Conservation (phyloP, 2,329 filamentous ascomycete species). For the Claviceps cyperi region DNA sequence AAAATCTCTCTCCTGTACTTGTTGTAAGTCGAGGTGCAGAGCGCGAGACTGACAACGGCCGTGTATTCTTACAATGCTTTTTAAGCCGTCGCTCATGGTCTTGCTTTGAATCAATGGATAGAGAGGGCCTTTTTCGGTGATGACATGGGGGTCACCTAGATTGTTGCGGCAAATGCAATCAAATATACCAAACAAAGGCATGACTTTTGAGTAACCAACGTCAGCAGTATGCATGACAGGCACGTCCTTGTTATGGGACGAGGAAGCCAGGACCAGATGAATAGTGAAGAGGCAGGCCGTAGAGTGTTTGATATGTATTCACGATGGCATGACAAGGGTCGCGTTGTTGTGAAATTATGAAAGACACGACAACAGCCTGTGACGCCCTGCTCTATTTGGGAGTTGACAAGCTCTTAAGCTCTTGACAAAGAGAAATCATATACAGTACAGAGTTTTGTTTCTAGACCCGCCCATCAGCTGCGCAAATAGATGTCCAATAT, state of each 20-base stretch:
- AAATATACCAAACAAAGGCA: conserved; percentile 5
- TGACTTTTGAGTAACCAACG: background rate
- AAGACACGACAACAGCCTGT: background rate
- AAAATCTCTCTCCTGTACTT: background rate
- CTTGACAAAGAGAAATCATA: conserved; percentile 3
- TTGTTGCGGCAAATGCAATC: conserved; percentile 11
- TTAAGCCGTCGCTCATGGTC: background rate
- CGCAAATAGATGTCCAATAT: background rate
- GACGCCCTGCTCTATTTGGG: background rate
- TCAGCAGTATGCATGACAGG: background rate
- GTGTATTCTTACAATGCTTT: background rate
- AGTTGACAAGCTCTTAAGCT: conserved; percentile 1
- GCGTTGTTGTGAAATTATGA: background rate
- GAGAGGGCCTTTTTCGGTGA: background rate
- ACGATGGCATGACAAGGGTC: background rate
- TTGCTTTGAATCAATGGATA: background rate
- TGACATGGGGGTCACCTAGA: background rate
- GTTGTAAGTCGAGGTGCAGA: background rate
- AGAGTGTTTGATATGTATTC: background rate
- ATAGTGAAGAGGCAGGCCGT: background rate
- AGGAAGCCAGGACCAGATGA: background rate
- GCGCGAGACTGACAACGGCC: background rate
- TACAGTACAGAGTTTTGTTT: conserved; percentile 5
- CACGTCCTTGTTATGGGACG: background rate
- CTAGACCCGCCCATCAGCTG: background rate